Evolutionary conservation across 192 early-diverging fungal genomes (phyloP), one percentile per base, ranked within the genome.

Genomic region (Backusella mclennaniae): DNA sequence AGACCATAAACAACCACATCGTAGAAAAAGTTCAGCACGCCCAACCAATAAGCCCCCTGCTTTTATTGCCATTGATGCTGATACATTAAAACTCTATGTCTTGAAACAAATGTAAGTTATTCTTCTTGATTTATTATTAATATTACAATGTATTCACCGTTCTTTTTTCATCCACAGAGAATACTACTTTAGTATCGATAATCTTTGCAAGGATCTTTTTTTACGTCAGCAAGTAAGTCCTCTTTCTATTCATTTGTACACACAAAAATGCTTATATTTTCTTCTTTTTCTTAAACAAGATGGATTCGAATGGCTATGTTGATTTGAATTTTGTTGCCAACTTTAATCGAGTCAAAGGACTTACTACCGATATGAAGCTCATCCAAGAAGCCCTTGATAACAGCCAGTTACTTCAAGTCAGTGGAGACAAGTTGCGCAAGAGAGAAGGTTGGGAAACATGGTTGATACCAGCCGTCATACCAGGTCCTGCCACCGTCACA

Each of bases 181-280:
- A 82, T 99, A 96, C 84, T 99, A 99, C 86, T 98, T 98, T 78
- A 96, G 94, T 66, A 90, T 98, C 63, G 97, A 98, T 59, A 99
- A 99, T 77, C 86, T 99, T 69, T 96, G 95, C 90, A 94, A 93
- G 72, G 98, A 99, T 82, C 88, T 98, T 26, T 99, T 89, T 82
- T 94, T 99, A 87, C 92, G 98, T 66, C 85, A 71, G 35, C 82
- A 86, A 29, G 56, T 63, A 63, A 33, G 33, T 33, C 33, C 33
- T 3, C 33, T 33, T 33, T 33, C 33, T 33, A 33, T 33, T 33
- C 33, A 33, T 2, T 3, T 33, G 2, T 33, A 33, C 3, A 39
- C 9, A 39, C 11, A 39, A 39, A 39, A 39, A 39, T 39, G 38
- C 38, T 39, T 7, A 49, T 17, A n/a, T 49, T 2, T 49, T 19